phyloP scores from a whole-genome alignment of 345 rosid species.

The Populus davidiana region DNA sequence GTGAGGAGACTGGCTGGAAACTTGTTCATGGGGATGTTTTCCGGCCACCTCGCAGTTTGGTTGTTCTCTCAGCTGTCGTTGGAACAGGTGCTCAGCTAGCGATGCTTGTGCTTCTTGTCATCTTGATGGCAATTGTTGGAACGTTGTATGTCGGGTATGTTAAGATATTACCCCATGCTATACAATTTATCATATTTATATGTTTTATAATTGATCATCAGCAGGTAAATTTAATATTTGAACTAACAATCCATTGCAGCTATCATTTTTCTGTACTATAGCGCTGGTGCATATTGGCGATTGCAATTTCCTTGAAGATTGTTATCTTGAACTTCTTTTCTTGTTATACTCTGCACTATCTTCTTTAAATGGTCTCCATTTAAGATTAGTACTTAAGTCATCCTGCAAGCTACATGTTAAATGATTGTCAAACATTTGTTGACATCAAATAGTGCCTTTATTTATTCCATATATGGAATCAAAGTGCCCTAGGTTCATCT shows the following conservation, averaged over 20 bases:
- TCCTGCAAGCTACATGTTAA: background rate
- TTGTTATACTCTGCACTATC: background rate
- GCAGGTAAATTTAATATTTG: background rate
- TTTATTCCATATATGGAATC: background rate
- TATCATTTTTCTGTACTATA: background rate
- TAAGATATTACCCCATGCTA: constrained; percentile 1
- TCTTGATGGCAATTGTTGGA: constrained; percentile 84
- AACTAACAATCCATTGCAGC: background rate
- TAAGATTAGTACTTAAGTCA: background rate
- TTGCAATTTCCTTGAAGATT: background rate
- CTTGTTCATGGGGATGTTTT: constrained; percentile 98
- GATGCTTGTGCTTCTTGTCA: constrained; percentile 87
- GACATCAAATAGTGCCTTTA: background rate
- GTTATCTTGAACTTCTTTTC: background rate
- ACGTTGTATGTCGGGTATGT: constrained; percentile 87
- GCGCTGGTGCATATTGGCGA: background rate
- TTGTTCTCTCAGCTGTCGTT: constrained; percentile 82
- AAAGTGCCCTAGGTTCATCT: background rate
- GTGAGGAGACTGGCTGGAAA: constrained; percentile 98
- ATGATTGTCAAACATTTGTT: background rate
- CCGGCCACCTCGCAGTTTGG: constrained; percentile 65
- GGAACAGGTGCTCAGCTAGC: constrained; percentile 97
- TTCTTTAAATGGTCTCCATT: background rate
- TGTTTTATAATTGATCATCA: background rate
- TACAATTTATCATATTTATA: background rate